Conservation (phyloP, 768 basidiomycete genomes). For the Neoboletus magnificus region DNA sequence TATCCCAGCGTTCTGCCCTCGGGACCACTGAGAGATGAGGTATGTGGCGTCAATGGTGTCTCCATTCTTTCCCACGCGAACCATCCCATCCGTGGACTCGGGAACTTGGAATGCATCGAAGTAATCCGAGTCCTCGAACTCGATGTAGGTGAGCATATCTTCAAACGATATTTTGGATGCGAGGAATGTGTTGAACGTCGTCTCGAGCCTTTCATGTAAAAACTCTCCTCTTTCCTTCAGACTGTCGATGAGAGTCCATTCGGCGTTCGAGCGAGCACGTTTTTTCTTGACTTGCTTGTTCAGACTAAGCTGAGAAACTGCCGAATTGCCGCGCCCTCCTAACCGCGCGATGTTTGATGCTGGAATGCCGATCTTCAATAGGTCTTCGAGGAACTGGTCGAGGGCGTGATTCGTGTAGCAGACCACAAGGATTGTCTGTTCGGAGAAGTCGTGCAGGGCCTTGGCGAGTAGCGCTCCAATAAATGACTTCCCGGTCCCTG, state of each 20-base stretch:
- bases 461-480: constrained; percentile 66
- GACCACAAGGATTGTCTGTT: constrained; percentile 55
- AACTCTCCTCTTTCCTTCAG: constrained; percentile 26
- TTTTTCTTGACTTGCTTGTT: constrained; percentile 34
- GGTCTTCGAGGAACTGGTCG: constrained; percentile 62
- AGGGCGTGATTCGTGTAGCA: constrained; percentile 75
- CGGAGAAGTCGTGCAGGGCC: constrained; percentile 45
- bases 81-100: constrained; percentile 43
- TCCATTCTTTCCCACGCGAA: constrained; percentile 40
- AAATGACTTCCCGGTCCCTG: constrained; percentile 73
- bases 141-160: constrained; percentile 44
- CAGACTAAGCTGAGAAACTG: constrained; percentile 46
- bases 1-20: constrained; percentile 43
- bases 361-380: constrained; percentile 60
- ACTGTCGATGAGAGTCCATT: constrained; percentile 43
- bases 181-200: constrained; percentile 29
- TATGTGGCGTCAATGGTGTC: constrained; percentile 35
- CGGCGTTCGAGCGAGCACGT: constrained; percentile 26
- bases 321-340: constrained; percentile 48
- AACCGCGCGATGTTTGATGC: constrained; percentile 47
- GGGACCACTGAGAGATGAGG: constrained; percentile 47
- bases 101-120: constrained; percentile 47
- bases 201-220: constrained; percentile 22
- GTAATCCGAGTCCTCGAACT: constrained; percentile 49
- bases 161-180: constrained; percentile 13